Percentiles rank a stretch among this genome's conserved stretches.
phyloP scores from a whole-genome alignment of 148 eudicot genomes.

The Spergularia bocconei region DNA sequence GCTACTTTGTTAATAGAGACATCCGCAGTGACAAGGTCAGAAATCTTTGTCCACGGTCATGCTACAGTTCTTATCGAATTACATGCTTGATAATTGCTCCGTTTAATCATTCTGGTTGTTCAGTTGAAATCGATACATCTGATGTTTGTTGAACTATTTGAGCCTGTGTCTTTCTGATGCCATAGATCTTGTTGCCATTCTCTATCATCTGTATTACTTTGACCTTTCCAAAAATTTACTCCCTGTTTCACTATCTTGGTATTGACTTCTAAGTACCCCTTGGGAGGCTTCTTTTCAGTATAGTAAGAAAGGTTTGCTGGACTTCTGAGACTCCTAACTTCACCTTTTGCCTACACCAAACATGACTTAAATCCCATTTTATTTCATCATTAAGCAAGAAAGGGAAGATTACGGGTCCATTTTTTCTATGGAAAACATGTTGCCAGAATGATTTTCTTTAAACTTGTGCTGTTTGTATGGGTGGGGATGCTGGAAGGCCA shows the following conservation, averaged over 20 bases:
- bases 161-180: not conserved
- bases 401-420: too few species aligned
- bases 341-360: not conserved
- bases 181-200: not conserved
- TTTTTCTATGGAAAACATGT: not conserved
- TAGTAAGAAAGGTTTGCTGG: not conserved
- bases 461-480: not conserved
- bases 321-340: not conserved
- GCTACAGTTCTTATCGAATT: not conserved
- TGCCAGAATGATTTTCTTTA: not conserved
- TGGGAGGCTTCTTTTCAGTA: not conserved
- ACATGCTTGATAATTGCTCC: conserved; percentile 1
- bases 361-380: too few species aligned
- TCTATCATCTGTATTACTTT: not conserved
- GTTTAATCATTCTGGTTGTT: not conserved
- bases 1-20: conserved; percentile 60
- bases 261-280: not conserved
- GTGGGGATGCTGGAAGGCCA: too few species aligned
- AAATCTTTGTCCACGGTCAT: not conserved
- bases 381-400: too few species aligned
- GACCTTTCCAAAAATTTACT: not conserved
- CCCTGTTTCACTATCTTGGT: not conserved
- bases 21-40: conserved; percentile 70
- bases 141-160: not conserved
- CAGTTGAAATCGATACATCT: not conserved